These are phyloP conservation scores for Dendrocalamus sinicus DNA, from an alignment of 176 grass and related monocot genomes.

Conservation along the genomic window DNA sequence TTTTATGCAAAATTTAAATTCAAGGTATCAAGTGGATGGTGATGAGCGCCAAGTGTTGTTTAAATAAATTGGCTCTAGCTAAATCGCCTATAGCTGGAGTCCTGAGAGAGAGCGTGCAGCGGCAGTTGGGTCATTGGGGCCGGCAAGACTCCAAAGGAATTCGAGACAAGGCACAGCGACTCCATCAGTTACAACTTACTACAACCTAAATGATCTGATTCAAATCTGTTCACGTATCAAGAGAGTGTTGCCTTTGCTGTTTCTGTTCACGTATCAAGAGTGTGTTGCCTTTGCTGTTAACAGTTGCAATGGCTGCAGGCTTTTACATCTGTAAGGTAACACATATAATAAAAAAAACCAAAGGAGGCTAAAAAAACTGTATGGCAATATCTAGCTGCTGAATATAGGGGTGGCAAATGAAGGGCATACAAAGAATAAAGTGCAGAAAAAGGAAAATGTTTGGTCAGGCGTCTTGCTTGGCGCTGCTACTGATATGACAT, in stretches of 20 bases:
- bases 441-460: constrained; percentile 5
- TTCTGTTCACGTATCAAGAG: too few species aligned
- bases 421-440: constrained; percentile 45
- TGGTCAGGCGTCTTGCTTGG: constrained; percentile 14
- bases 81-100: too few species aligned
- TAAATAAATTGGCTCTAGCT: too few species aligned
- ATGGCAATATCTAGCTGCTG: constrained; percentile 26
- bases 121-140: too few species aligned
- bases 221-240: constrained; percentile 40
- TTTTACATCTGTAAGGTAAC: constrained; percentile 58
- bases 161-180: background rate
- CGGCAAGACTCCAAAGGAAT: background rate
- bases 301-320: constrained; percentile 24
- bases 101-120: too few species aligned
- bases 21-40: too few species aligned
- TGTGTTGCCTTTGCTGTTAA: background rate
- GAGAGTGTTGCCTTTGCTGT: constrained; percentile 39
- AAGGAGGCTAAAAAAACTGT: constrained; percentile 42
- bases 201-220: constrained; percentile 12
- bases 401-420: background rate
- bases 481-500: constrained; percentile 7
- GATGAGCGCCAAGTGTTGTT: too few species aligned
- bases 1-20: too few species aligned
- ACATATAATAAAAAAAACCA: constrained; percentile 42
- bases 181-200: background rate